Conservation (phyloP, 148 eudicot genomes). For the Rhododendron griersonianum region DNA sequence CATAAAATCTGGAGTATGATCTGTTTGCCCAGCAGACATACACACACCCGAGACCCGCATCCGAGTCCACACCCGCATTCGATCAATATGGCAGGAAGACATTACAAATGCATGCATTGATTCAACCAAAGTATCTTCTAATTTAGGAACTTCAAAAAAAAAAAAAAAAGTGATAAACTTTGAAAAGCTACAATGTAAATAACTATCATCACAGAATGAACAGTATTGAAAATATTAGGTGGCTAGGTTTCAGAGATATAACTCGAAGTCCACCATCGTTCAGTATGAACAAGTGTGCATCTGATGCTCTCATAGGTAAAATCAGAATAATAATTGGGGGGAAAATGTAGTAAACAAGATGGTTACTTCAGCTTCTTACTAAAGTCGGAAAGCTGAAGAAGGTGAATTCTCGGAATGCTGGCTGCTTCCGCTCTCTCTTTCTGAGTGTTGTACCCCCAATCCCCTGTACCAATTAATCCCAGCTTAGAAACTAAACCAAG, state of each 20-base stretch:
- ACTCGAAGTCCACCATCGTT: not conserved
- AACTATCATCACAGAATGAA: not conserved
- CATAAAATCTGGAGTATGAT: not conserved
- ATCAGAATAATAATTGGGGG: not conserved
- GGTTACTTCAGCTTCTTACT: conserved; percentile 76
- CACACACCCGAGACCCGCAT: not conserved
- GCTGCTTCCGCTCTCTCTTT: conserved; percentile 89
- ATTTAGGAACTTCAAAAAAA: not conserved
- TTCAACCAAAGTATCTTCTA: not conserved
- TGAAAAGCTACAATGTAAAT: not conserved
- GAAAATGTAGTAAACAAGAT: not conserved
- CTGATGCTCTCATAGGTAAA: not conserved
- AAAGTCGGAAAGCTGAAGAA: conserved; percentile 79
- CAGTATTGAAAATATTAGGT: not conserved
- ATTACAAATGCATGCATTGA: too few relatives aligned
- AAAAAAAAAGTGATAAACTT: not conserved
- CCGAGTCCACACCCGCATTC: not conserved
- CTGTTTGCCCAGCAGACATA: not conserved
- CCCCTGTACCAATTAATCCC: conserved; percentile 44
- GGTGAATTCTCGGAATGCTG: conserved; percentile 58
- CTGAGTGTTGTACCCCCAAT: conserved; percentile 92
- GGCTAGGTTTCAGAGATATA: not conserved
- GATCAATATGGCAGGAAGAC: not conserved
- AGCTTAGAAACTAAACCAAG: conserved; percentile 5
- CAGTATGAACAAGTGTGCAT: not conserved